phyloP scores from a whole-genome alignment of 2,329 filamentous ascomycete genomes.

The Colletotrichum sojae region DNA sequence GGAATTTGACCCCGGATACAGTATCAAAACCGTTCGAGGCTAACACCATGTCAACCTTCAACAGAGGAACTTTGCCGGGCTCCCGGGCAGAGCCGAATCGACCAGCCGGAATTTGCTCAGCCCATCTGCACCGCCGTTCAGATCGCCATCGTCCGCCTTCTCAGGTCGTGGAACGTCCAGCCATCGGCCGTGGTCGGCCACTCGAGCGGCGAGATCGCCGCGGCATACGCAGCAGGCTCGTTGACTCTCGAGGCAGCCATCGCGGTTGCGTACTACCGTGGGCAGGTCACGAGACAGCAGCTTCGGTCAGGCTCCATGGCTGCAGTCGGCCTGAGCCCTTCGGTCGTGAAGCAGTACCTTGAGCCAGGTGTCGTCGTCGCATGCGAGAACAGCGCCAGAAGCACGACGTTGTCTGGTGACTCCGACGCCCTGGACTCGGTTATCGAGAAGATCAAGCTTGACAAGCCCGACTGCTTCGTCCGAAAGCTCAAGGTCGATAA shows the following conservation, averaged over 20 bases:
- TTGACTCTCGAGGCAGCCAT: constrained; percentile 54
- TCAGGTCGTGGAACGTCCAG: constrained; percentile 48
- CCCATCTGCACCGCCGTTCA: constrained; percentile 55
- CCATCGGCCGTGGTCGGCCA: constrained; percentile 58
- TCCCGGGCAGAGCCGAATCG: background rate
- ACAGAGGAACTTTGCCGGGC: constrained; percentile 10
- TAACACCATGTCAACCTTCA: background rate
- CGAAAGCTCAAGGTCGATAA: constrained; percentile 18
- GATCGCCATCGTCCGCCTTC: constrained; percentile 56
- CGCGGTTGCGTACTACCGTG: constrained; percentile 48
- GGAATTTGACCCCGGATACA: background rate
- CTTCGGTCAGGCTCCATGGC: constrained; percentile 31
- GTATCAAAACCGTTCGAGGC: fast-evolving
- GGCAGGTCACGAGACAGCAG: constrained; percentile 19
- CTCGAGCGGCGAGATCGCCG: constrained; percentile 60
- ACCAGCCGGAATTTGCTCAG: constrained; percentile 28
- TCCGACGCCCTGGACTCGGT: constrained; percentile 3
- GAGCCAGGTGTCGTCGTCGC: constrained; percentile 9
- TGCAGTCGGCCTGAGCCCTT: constrained; percentile 1
- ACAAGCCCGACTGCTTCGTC: background rate
- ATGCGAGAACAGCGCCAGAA: constrained; percentile 21
- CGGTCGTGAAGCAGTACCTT: background rate
- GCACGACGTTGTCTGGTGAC: constrained; percentile 24
- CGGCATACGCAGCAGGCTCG: constrained; percentile 57
- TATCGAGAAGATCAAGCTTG: constrained; percentile 36